These are phyloP conservation scores for Aspergillus udagawae DNA, from an alignment of 2,329 filamentous ascomycete genomes.

Conservation along the genomic window DNA sequence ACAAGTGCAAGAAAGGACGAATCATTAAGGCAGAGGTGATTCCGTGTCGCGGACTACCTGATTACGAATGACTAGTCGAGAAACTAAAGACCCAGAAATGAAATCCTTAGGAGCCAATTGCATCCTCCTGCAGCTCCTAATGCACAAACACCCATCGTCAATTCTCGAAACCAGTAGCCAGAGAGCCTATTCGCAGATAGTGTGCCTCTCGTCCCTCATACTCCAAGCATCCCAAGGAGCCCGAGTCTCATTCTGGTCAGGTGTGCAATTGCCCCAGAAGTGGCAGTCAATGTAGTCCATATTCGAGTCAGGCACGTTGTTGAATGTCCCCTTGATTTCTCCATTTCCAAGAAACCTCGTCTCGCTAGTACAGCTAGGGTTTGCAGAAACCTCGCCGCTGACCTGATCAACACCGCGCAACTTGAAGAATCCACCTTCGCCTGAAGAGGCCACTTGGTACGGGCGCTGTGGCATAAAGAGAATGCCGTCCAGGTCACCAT, in stretches of 20 bases:
- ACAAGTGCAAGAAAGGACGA: background rate
- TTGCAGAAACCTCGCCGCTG: background rate
- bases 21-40: too few relatives aligned
- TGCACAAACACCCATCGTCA: background rate
- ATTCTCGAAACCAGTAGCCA: background rate
- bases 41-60: too few relatives aligned
- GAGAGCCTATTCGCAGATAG: background rate
- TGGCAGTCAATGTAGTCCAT: background rate
- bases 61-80: background rate
- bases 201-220: background rate
- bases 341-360: constrained; percentile 6
- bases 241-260: background rate
- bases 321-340: constrained; percentile 3
- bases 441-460: background rate
- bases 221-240: background rate
- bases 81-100: background rate
- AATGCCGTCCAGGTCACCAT: constrained; percentile 2
- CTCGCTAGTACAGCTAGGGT: background rate
- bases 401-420: background rate
- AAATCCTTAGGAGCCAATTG: background rate
- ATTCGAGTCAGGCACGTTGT: background rate
- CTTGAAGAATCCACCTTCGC: constrained; percentile 3
- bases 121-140: background rate
- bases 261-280: constrained; percentile 2
- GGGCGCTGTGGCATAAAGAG: constrained; percentile 5